These are phyloP conservation scores for Diaporthe sp. DNA, from an alignment of 2,329 filamentous ascomycete species.

Conservation along the genomic window DNA sequence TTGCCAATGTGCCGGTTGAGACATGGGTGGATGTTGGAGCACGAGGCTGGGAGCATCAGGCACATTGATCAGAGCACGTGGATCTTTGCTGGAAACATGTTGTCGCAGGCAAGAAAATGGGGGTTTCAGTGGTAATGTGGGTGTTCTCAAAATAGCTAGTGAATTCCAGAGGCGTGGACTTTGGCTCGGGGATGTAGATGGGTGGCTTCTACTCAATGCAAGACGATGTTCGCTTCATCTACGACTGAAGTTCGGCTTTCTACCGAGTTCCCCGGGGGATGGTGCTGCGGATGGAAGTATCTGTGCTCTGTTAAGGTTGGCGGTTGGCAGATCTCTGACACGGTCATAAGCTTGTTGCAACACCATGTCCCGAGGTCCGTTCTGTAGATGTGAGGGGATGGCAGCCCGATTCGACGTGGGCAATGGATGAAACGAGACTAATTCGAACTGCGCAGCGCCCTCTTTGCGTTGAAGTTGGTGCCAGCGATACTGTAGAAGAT, in stretches of 20 bases:
- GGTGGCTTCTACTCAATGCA: conserved; percentile 5
- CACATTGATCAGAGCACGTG: no score
- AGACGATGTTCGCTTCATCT: conserved; percentile 2
- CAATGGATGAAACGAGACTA: neutral
- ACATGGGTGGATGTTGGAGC: neutral
- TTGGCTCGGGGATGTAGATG: neutral
- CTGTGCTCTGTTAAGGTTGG: conserved; percentile 9
- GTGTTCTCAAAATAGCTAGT: neutral
- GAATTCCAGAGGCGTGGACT: neutral
- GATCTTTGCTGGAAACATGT: neutral
- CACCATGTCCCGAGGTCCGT: neutral
- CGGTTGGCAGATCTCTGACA: conserved; percentile 8
- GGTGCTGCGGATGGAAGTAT: neutral
- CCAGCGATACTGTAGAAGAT: neutral
- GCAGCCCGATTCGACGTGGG: neutral
- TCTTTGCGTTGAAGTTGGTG: neutral
- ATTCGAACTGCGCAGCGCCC: neutral
- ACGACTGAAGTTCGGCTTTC: neutral
- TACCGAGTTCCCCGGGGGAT: neutral
- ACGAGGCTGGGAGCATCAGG: neutral
- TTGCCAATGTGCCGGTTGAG: neutral
- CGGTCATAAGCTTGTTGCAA: neutral
- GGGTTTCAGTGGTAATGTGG: neutral
- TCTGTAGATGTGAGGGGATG: neutral
- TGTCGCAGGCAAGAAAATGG: neutral